These are phyloP conservation scores for Zymoseptoria pseudotritici DNA, from an alignment of 2,329 filamentous ascomycete species.

Conservation along the genomic window DNA sequence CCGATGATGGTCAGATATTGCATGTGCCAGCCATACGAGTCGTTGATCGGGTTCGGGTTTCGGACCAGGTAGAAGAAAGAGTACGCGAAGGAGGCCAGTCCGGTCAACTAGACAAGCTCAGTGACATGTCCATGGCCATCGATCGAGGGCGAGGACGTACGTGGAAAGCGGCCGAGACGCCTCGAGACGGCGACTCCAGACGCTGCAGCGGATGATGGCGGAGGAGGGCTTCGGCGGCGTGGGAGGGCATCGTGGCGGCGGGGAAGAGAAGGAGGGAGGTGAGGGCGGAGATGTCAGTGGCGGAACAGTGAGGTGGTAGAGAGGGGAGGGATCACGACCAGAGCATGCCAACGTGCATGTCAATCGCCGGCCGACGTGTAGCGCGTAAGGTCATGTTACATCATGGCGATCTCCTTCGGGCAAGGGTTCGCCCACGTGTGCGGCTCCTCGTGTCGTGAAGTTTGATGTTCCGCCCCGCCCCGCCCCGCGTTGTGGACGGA, in stretches of 20 bases:
- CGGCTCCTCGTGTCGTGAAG: no score
- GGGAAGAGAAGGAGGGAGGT: background rate
- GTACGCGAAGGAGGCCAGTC: slow-evolving; percentile 39
- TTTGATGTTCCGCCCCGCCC: background rate
- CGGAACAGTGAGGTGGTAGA: no score
- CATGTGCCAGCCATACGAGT: slow-evolving; percentile 60
- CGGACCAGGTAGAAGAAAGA: slow-evolving; percentile 36
- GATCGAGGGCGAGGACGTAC: slow-evolving; percentile 18
- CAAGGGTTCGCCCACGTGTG: no score
- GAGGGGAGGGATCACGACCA: no score
- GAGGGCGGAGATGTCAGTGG: background rate
- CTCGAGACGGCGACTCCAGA: slow-evolving; percentile 57
- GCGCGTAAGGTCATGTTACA: background rate
- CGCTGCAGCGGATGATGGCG: slow-evolving; percentile 57
- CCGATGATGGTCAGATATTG: slow-evolving; percentile 71
- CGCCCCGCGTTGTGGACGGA: no score
- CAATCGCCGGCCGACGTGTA: no score
- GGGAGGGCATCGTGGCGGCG: background rate
- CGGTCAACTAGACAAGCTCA: slow-evolving; percentile 18
- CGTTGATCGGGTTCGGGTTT: slow-evolving; percentile 36
- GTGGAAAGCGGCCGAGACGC: slow-evolving; percentile 57
- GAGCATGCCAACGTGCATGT: no score
- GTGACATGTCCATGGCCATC: background rate
- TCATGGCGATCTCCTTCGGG: background rate
- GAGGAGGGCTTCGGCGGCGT: slow-evolving; percentile 17